phyloP scores from a whole-genome alignment of 805 yeast genomes.

The Jamesozyma spencerorum region DNA sequence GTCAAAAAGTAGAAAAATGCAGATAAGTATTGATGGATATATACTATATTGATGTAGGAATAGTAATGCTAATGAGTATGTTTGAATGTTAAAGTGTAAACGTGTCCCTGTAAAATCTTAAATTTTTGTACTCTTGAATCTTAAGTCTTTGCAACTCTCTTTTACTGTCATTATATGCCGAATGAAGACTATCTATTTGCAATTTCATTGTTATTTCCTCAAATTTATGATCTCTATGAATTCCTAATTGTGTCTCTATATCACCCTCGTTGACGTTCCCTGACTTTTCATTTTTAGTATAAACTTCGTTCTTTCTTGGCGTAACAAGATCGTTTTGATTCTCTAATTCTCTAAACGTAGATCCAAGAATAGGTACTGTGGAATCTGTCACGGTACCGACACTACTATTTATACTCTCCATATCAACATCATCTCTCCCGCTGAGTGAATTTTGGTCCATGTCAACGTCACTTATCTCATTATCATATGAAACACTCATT shows the following conservation, averaged over 20 bases:
- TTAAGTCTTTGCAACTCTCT: constrained; percentile 13
- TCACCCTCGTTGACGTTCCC: not conserved
- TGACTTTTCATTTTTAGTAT: no score
- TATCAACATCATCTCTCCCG: constrained; percentile 10
- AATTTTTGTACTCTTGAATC: constrained; percentile 17
- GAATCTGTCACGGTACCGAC: constrained; percentile 14
- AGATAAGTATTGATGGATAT: not conserved
- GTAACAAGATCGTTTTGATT: not conserved
- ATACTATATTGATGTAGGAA: not conserved
- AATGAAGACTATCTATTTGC: constrained; percentile 11
- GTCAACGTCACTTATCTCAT: constrained; percentile 18
- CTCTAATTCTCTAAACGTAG: not conserved
- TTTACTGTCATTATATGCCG: constrained; percentile 14
- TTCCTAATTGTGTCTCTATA: not conserved
- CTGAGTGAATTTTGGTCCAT: constrained; percentile 17
- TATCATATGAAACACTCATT: constrained; percentile 6
- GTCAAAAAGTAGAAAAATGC: no score
- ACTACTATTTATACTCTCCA: constrained; percentile 26
- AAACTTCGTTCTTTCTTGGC: no score
- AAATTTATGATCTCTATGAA: not conserved
- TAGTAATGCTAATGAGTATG: no score
- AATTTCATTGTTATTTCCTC: constrained; percentile 5
- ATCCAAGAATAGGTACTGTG: not conserved
- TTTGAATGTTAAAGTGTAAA: constrained; percentile 22
- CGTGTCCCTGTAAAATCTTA: constrained; percentile 22